Base-by-base conservation (phyloP, 108 stramenopile genomes). In the Chaetoceros tenuissimus region DNA sequence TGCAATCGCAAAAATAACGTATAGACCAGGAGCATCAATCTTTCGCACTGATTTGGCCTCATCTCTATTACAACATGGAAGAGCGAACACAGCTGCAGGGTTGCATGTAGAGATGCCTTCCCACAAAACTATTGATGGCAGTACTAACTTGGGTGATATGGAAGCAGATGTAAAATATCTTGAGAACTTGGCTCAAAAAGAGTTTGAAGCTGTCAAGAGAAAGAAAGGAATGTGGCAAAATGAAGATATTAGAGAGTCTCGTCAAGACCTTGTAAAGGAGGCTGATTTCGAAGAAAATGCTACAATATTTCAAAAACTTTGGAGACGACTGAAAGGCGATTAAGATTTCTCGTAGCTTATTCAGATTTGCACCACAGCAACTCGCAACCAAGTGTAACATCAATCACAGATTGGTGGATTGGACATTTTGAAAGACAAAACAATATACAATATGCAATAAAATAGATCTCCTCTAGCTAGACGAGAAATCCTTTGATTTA, bases 171-270 rank as follows among this genome's bases (percentile, higher is more conserved):
- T 68, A 21, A 68, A 72, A 21, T 91, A 87, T 31, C 28, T 85
- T 2, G 78, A 84, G 19, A 53, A 64, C 52, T 68, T 91, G 63
- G 68, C 62, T 28, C 29, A 61, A 44, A 67, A 63, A 0, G 85
- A 91, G 48, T 81, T 71, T 50, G 47, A 76, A 50, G 81, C 85
- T 0, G 78, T 66, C 28, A 74, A 80, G 51, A 43, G 60, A 43
- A 62, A 47, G 18, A 28, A 30, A 17, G 89, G 89, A 1, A 82
- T 91, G 69, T 91, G 89, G 89, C 63, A 75, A 0, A 62, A 64
- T 19, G 49, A 63, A 0, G 40, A 64, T 7, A 65, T 79, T 7
- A 71, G 81, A 51, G 53, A 72, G 51, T 55, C 47, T 24, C 60
- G 72, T 27, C 46, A 19, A 30, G 89, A 91, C 19, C 1, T 74